A percentile compares a stretch with the other conserved stretches of the same genome.
These are phyloP conservation scores for Metschnikowia henanensis DNA, from an alignment of 805 yeast genomes.

Conservation along the genomic window DNA sequence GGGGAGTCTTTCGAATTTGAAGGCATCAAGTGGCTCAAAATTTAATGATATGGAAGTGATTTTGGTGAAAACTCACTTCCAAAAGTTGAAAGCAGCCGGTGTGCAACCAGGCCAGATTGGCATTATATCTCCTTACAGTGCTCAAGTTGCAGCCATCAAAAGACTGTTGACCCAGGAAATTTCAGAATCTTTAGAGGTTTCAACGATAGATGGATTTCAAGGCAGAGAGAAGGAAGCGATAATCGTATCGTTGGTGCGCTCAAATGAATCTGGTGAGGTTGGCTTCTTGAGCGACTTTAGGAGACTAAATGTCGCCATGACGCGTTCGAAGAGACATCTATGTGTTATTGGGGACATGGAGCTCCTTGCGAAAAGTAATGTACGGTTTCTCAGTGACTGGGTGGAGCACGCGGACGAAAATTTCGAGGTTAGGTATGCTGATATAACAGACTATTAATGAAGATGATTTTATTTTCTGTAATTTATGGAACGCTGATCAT, in stretches of 20 bases:
- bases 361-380: conserved; percentile 47
- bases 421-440: conserved; percentile 67
- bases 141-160: conserved; percentile 72
- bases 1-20: conserved; percentile 7
- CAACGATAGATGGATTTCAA: conserved; percentile 96
- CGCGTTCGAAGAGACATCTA: conserved; percentile 82
- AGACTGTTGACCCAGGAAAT: conserved; percentile 21
- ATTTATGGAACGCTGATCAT: too few relatives aligned
- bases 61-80: conserved; percentile 58
- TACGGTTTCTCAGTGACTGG: conserved; percentile 62
- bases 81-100: conserved; percentile 49
- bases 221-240: conserved; percentile 94
- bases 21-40: conserved; percentile 49
- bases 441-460: conserved; percentile 11
- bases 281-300: conserved; percentile 82
- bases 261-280: conserved; percentile 66
- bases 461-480: background rate
- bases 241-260: conserved; percentile 76
- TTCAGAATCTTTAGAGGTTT: conserved; percentile 59
- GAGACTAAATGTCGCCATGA: conserved; percentile 90
- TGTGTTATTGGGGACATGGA: conserved; percentile 88
- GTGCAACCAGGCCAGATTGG: conserved; percentile 66
- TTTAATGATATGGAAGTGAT: conserved; percentile 76
- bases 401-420: conserved; percentile 65
- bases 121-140: conserved; percentile 85